Percentiles rank a stretch among this genome's conserved stretches.
Conservation (phyloP, 495 filamentous ascomycete species). For the Trichoderma parareesei region DNA sequence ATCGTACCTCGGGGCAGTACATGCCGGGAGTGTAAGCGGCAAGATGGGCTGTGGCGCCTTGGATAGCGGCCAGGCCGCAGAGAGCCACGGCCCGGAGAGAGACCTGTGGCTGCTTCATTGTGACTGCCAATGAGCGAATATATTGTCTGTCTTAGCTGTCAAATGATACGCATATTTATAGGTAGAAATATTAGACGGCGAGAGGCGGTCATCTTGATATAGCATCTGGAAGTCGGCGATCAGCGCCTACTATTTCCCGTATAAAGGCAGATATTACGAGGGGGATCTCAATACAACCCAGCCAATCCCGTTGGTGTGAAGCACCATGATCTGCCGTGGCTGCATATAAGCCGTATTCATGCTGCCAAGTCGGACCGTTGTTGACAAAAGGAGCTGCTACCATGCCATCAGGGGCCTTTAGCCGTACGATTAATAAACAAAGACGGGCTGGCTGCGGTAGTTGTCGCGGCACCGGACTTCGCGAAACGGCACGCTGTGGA, state of each 20-base stretch:
- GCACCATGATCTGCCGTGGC: neutral
- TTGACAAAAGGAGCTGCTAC: neutral
- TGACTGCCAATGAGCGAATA: neutral
- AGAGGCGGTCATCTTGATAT: neutral
- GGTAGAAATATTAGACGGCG: neutral
- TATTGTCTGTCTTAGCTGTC: neutral
- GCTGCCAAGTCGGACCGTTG: neutral
- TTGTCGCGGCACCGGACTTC: neutral
- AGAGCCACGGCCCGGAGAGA: neutral
- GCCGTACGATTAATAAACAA: neutral
- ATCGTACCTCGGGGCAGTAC: neutral
- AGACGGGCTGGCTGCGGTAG: too few relatives aligned
- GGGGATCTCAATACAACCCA: neutral
- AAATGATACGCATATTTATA: neutral
- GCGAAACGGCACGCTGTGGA: neutral
- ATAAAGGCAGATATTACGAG: neutral
- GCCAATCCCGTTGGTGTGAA: neutral
- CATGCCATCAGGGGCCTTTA: neutral
- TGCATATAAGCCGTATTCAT: neutral
- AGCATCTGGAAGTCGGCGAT: neutral
- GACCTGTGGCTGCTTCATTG: neutral
- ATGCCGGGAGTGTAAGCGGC: neutral
- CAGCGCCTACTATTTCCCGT: neutral
- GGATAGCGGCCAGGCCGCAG: neutral
- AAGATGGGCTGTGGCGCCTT: neutral